These are phyloP conservation scores for Saprolegnia parasitica DNA, from an alignment of 352 stramenopile species.

Conservation along the genomic window DNA sequence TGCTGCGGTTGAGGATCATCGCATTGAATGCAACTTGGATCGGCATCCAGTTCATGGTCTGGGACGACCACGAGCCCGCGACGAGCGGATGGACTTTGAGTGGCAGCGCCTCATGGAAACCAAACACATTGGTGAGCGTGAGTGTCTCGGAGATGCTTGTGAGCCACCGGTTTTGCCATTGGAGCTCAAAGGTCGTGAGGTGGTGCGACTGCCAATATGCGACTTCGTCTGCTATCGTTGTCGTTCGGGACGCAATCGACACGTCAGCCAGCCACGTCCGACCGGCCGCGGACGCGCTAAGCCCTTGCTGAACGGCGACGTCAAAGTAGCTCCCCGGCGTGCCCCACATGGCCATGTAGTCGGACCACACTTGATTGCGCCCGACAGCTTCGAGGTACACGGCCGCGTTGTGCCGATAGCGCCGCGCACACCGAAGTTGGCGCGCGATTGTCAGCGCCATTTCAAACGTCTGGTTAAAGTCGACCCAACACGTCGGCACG, in stretches of 20 bases:
- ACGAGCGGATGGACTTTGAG: not conserved
- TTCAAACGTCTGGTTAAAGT: slow-evolving; percentile 15
- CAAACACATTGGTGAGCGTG: not conserved
- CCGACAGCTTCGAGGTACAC: slow-evolving; percentile 20
- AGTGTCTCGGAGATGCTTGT: slow-evolving; percentile 10
- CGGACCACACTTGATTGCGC: slow-evolving; percentile 14
- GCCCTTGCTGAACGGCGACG: slow-evolving; percentile 2
- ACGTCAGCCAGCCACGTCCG: not conserved
- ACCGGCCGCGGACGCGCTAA: not conserved
- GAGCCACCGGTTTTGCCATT: slow-evolving; percentile 8
- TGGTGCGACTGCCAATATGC: slow-evolving; percentile 5
- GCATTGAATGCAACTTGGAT: not conserved
- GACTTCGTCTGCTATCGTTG: not conserved
- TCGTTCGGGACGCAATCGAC: not conserved
- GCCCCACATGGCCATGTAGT: not conserved
- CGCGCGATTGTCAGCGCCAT: not conserved
- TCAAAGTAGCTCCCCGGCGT: not conserved
- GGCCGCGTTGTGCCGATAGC: slow-evolving; percentile 5
- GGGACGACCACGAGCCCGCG: not conserved
- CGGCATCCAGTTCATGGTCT: not conserved
- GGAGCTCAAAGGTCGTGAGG: slow-evolving; percentile 1
- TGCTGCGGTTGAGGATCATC: not conserved
- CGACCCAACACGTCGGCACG: slow-evolving; percentile 10
- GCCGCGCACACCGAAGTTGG: not conserved
- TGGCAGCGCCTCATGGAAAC: not conserved